Evolutionary conservation across 768 basidiomycete genomes (phyloP).

Genomic region (Hemileccinum impolitum): DNA sequence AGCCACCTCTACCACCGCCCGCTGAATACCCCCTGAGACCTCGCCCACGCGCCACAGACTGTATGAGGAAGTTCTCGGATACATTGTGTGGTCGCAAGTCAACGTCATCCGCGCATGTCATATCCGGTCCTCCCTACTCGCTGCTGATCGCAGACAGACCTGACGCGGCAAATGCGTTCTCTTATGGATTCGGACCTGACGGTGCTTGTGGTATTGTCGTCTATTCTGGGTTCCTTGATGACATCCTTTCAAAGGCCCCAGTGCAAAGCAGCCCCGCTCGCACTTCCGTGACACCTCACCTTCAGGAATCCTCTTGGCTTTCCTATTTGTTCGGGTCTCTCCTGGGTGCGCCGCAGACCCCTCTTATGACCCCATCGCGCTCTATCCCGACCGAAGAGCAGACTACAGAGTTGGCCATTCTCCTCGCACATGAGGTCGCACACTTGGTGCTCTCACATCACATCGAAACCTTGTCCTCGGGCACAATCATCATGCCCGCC

Average conservation of each 20-base stretch:
- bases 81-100: conserved; percentile 43
- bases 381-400: conserved; percentile 74
- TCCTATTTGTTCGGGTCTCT: conserved; percentile 47
- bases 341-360: conserved; percentile 29
- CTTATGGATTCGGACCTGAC: conserved; percentile 91
- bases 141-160: conserved; percentile 86
- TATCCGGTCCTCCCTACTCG: conserved; percentile 85
- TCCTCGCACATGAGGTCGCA: conserved; percentile 91
- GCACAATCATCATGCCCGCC: conserved; percentile 78
- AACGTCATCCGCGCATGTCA: conserved; percentile 47
- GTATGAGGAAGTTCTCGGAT: conserved; percentile 57
- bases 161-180: conserved; percentile 86
- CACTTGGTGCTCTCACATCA: conserved; percentile 91
- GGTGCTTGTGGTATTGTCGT: conserved; percentile 93
- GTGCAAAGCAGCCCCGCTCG: conserved; percentile 24
- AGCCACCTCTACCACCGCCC: conserved; percentile 72
- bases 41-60: conserved; percentile 73
- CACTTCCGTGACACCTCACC: conserved; percentile 12
- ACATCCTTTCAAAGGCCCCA: conserved; percentile 57
- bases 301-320: conserved; percentile 41
- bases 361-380: conserved; percentile 33
- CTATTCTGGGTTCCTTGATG: conserved; percentile 90
- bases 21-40: conserved; percentile 78
- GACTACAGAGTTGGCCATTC: conserved; percentile 82
- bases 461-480: conserved; percentile 85